Base-by-base conservation (phyloP, 2,329 filamentous ascomycete genomes). In the Colletotrichum costaricense region DNA sequence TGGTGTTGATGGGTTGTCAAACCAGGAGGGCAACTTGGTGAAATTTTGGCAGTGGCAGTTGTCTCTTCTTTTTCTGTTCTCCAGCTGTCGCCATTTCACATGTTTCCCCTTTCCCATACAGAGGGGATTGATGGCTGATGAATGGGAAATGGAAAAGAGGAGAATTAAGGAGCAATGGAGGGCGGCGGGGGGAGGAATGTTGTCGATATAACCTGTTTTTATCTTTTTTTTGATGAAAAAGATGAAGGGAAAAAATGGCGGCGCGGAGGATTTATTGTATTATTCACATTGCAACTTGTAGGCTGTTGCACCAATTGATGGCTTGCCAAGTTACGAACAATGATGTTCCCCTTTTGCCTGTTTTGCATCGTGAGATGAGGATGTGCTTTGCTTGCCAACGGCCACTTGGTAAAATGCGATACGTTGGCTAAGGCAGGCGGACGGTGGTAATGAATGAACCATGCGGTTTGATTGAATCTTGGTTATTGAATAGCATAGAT, bases 221-320 rank as follows among this genome's bases (percentile, higher is more conserved):
- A 57, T 57, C 52, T 57, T 26, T 65, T 42, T 35, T 65, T 5
- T 57, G 5, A 65, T 57, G 52, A 42, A 42, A 65, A 65, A 65
- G 52, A 65, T 42, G 63, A 65, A 22, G 33, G 9, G 33, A 12
- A 54, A 24, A 52, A 12, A n/a, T 30, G 28, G 28, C 9, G 46
- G 62, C 8, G 19, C 46, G 30, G 33, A 46, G 52, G 52, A 46
- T 46, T 49, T 55, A 60, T 56, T 73, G 70, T 69, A 69, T 69
- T 69, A 73, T 64, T 59, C 57, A 26, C 57, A 26, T 33, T 19
- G 42, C 46, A 33, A 63, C 70, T 69, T 30, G 70, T 52, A 59
- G 59, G 70, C 70, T 69, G 42, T 69, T 69, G 22, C 30, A 49
- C 42, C 42, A 69, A 73, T 69, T 46, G 24, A 73, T 46, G 59